Evolutionary conservation across 2,329 filamentous ascomycete genomes (phyloP), one percentile per base, ranked within the genome.

Genomic region (Arachnopeziza araneosa): DNA sequence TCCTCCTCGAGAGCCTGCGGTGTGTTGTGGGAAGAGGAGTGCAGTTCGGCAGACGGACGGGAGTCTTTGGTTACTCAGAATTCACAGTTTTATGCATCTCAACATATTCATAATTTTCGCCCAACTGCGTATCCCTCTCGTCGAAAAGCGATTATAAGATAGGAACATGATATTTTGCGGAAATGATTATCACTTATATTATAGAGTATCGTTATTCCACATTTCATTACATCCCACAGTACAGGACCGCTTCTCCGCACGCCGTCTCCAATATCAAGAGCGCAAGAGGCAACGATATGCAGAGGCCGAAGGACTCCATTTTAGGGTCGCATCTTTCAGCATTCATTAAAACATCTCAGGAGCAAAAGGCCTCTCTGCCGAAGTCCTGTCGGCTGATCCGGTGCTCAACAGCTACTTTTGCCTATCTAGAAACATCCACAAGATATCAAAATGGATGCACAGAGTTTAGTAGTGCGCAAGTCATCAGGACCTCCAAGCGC

Each of bases 71-170:
- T 63, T 58, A 66, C 60, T 64, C 62, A 63, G 59, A 60, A 56
- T 58, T 62, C 58, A 64, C 58, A 62, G 59, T 60, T 64, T 62
- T 64, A 64, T 68, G 66, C 64, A 67, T 36, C 59, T 61, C 57
- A 63, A 64, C 64, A 19, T 19, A 44, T 44, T 44, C 36, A 64
- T 66, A 63, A 66, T 55, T 63, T 60, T 62, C 44, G n/a, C 55
- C 14, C 50, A 57, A 24, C 55, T 44, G 32, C 49, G 30, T 22
- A 44, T 44, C 4, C 17, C 17, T 14, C 17, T 44, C 36, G 10
- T 44, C 10, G 4, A 3, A 5, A 14, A 8, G 12, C 36, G 36
- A 44, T 17, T 44, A 44, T 44, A 14, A 44, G 2, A 44, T 44
- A 8, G 17, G 17, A 44, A 17, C 17, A 44, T 44, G 2, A 5